phyloP scores from a whole-genome alignment of 805 yeast genomes.

The Hyphopichia homilentoma region DNA sequence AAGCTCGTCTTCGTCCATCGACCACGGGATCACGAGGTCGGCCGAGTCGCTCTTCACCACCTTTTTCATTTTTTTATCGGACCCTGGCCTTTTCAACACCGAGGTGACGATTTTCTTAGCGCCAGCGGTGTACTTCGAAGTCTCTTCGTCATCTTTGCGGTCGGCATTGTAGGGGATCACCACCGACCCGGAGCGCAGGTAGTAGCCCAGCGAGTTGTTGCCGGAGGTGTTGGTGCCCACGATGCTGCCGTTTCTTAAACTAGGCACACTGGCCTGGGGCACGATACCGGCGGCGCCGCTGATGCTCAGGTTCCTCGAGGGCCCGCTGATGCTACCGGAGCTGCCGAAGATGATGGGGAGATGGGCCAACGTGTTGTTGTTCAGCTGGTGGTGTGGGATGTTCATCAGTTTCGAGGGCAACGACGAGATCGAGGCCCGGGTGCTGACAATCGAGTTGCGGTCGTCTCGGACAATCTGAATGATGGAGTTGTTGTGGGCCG shows the following conservation, averaged over 20 bases:
- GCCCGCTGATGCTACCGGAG: conserved; percentile 35
- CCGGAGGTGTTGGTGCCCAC: conserved; percentile 16
- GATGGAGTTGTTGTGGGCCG: conserved; percentile 34
- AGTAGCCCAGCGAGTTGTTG: conserved; percentile 24
- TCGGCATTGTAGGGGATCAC: conserved; percentile 32
- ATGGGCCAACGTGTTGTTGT: conserved; percentile 36
- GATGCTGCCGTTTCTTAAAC: conserved; percentile 39
- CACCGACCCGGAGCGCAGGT: conserved; percentile 34
- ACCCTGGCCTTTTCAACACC: conserved; percentile 7
- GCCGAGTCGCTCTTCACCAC: not conserved
- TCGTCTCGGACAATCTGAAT: conserved; percentile 41
- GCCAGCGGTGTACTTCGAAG: conserved; percentile 14
- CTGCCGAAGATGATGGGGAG: conserved; percentile 42
- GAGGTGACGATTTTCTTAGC: conserved; percentile 12
- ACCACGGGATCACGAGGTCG: conserved; percentile 40
- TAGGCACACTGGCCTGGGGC: conserved; percentile 33
- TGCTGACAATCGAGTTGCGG: conserved; percentile 29
- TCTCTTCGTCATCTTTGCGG: conserved; percentile 20
- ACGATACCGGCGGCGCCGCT: conserved; percentile 32
- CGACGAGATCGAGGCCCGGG: conserved; percentile 37
- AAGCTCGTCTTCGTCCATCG: conserved; percentile 71
- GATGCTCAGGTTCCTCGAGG: conserved; percentile 34
- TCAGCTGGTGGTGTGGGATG: conserved; percentile 44
- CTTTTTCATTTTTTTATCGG: conserved; percentile 3
- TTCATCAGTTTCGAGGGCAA: conserved; percentile 44